These are phyloP conservation scores for Vicia sativa DNA, from an alignment of 306 rosid genomes.

Conservation along the genomic window DNA sequence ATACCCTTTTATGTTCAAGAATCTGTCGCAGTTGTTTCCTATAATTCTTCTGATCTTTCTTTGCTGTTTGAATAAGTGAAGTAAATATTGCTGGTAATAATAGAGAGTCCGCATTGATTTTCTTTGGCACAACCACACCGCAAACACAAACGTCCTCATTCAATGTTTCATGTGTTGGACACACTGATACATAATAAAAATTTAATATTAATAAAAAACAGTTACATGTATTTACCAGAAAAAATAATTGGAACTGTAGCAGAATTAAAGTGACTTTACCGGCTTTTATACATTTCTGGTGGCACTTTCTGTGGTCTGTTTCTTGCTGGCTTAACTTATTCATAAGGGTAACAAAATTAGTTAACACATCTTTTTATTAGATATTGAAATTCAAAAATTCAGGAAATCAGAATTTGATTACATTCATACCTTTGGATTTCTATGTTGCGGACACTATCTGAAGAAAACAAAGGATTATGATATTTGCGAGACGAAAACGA, in stretches of 20 bases:
- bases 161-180: conserved; percentile 39
- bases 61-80: conserved; percentile 46
- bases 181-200: conserved; percentile 14
- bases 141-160: conserved; percentile 37
- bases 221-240: no score
- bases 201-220: no score
- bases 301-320: conserved; percentile 41
- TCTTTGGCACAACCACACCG: conserved; percentile 43
- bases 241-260: not conserved
- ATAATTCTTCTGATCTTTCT: conserved; percentile 28
- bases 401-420: conserved; percentile 25
- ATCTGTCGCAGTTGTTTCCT: conserved; percentile 42
- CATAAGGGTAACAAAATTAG: conserved; percentile 42
- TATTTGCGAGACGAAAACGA: conserved; percentile 9
- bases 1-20: conserved; percentile 44
- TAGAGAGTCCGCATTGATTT: conserved; percentile 54
- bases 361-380: conserved; percentile 10
- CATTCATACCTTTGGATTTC: conserved; percentile 51
- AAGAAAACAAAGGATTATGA: conserved; percentile 30
- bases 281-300: conserved; percentile 42
- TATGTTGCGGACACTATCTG: conserved; percentile 33
- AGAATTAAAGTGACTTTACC: not conserved
- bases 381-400: not conserved
- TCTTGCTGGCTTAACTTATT: conserved; percentile 61
- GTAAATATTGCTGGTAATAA: conserved; percentile 65